Conservation (phyloP, 257 asterid species). For the Solanum ossicruentum region DNA sequence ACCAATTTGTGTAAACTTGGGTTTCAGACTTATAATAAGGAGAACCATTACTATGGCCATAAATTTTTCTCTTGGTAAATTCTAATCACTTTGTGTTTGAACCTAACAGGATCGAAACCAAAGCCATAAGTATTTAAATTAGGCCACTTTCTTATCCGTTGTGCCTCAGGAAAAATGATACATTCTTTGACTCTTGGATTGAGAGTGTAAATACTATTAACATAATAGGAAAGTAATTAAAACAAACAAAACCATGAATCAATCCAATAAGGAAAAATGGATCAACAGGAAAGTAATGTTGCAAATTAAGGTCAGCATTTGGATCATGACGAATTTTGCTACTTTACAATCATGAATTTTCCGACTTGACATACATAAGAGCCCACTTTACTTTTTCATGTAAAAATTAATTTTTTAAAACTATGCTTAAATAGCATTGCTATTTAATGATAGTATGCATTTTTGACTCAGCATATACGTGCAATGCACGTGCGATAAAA, state of each 20-base stretch:
- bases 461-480: too few relatives aligned
- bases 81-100: constrained; percentile 31
- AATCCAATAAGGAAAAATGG: constrained; percentile 15
- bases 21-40: constrained; percentile 15
- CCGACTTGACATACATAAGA: too few relatives aligned
- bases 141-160: neutral
- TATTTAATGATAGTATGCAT: too few relatives aligned
- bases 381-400: too few relatives aligned
- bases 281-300: neutral
- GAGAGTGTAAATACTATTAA: constrained; percentile 20
- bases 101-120: constrained; percentile 7
- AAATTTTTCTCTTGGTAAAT: constrained; percentile 22
- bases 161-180: constrained; percentile 8
- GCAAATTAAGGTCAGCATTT: neutral
- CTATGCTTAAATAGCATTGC: too few relatives aligned
- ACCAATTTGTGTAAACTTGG: constrained; percentile 31
- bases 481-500: too few relatives aligned
- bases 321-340: neutral
- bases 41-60: constrained; percentile 3
- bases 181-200: constrained; percentile 35
- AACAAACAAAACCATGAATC: constrained; percentile 19
- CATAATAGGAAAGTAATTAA: neutral
- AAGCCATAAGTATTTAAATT: constrained; percentile 20
- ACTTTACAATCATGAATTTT: too few relatives aligned
- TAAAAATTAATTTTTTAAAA: too few relatives aligned